Percentiles rank a stretch among this genome's conserved stretches.
Conservation (phyloP, 2,329 filamentous ascomycete genomes). For the Xylariaceae sp. region DNA sequence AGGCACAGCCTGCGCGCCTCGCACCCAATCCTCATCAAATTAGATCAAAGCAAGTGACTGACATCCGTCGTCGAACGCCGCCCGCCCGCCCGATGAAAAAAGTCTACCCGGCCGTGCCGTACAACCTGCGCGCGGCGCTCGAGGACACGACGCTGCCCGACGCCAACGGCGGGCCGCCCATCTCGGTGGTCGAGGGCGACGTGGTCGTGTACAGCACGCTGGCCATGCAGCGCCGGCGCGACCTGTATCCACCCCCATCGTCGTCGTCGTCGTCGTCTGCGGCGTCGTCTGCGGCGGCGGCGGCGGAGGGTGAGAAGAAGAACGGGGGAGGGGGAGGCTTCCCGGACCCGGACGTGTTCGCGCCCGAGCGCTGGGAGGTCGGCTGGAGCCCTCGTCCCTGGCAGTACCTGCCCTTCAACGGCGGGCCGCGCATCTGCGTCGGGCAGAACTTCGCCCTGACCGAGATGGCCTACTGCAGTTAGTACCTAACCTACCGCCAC, state of each 20-base stretch:
- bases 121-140: constrained; percentile 34
- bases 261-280: too few species aligned
- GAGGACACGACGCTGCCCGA: constrained; percentile 18
- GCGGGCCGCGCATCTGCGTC: constrained; percentile 47
- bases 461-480: constrained; percentile 45
- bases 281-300: too few species aligned
- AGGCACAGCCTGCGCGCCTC: too few species aligned
- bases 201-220: constrained; percentile 42
- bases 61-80: too few species aligned
- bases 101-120: constrained; percentile 54
- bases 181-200: constrained; percentile 39
- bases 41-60: too few species aligned
- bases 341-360: constrained; percentile 32
- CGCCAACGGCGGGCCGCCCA: constrained; percentile 21
- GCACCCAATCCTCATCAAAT: too few species aligned
- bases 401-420: constrained; percentile 48
- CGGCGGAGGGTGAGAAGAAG: too few species aligned
- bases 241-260: constrained; percentile 38
- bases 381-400: constrained; percentile 44
- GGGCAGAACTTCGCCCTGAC: constrained; percentile 53
- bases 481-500: constrained; percentile 16
- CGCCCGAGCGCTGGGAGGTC: constrained; percentile 45
- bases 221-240: constrained; percentile 41
- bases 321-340: too few species aligned
- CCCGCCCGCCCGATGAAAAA: too few species aligned